These are phyloP conservation scores for Pyricularia grisea DNA, from an alignment of 2,329 filamentous ascomycete species.

Conservation along the genomic window DNA sequence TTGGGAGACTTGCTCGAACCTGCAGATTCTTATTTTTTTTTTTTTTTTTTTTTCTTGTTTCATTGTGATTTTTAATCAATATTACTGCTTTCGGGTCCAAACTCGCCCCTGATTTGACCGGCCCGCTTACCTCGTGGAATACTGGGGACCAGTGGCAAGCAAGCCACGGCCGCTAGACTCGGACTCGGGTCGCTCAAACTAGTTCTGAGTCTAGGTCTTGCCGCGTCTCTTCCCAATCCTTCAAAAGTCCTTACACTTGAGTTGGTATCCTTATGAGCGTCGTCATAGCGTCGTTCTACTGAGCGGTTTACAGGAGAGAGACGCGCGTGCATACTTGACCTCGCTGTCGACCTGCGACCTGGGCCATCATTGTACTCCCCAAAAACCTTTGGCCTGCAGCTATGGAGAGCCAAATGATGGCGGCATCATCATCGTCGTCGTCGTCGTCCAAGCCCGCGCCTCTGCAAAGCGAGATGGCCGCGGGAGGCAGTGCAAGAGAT, in stretches of 20 bases:
- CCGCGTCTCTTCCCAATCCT: not conserved
- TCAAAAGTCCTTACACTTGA: not conserved
- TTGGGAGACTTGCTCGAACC: too few relatives aligned
- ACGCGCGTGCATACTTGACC: not conserved
- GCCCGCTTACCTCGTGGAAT: conserved; percentile 1
- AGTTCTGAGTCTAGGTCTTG: not conserved
- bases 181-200: not conserved
- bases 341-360: not conserved
- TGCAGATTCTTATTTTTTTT: not conserved
- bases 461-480: not conserved
- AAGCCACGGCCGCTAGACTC: not conserved
- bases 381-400: not conserved
- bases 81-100: not conserved
- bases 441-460: not conserved
- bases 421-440: not conserved
- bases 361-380: not conserved
- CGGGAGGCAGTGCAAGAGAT: not conserved
- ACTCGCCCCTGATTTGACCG: not conserved
- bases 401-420: not conserved
- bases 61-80: not conserved
- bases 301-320: not conserved
- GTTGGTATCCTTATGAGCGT: not conserved
- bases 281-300: not conserved
- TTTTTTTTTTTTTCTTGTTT: too few relatives aligned
- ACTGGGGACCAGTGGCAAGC: conserved; percentile 1